A percentile compares a stretch with the other conserved stretches of the same genome.
Conservation (phyloP, 306 rosid species). For the Amphicarpaea edgeworthii region DNA sequence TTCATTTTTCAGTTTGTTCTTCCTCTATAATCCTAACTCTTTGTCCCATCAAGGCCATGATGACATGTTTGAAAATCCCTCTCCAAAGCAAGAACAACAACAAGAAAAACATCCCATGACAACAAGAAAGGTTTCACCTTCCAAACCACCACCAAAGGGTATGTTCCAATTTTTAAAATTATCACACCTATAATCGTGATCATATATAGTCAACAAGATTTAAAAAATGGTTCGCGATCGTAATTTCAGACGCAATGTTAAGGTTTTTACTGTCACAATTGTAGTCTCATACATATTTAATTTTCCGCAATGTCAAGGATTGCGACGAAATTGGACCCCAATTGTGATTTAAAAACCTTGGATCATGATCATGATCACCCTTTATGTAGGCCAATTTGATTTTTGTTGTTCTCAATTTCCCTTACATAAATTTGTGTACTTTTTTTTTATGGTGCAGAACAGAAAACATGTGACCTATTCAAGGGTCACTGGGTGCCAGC, state of each 20-base stretch:
- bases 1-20: conserved; percentile 57
- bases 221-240: no score
- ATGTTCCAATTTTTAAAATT: conserved; percentile 35
- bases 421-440: background rate
- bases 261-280: no score
- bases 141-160: conserved; percentile 58
- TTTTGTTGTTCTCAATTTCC: background rate
- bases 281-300: no score
- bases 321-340: background rate
- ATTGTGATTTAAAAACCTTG: background rate
- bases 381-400: background rate
- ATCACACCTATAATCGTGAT: background rate
- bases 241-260: background rate
- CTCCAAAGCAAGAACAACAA: conserved; percentile 29
- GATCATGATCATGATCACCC: background rate
- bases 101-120: conserved; percentile 23
- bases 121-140: conserved; percentile 23
- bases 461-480: conserved; percentile 65
- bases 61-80: conserved; percentile 28
- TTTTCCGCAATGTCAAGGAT: background rate
- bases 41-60: conserved; percentile 48
- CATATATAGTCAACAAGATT: background rate
- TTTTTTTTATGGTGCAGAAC: conserved; percentile 48
- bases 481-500: conserved; percentile 75
- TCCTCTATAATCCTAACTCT: conserved; percentile 61